Conservation (phyloP, 2,329 filamentous ascomycete species). For the Xylariaceae sp. region DNA sequence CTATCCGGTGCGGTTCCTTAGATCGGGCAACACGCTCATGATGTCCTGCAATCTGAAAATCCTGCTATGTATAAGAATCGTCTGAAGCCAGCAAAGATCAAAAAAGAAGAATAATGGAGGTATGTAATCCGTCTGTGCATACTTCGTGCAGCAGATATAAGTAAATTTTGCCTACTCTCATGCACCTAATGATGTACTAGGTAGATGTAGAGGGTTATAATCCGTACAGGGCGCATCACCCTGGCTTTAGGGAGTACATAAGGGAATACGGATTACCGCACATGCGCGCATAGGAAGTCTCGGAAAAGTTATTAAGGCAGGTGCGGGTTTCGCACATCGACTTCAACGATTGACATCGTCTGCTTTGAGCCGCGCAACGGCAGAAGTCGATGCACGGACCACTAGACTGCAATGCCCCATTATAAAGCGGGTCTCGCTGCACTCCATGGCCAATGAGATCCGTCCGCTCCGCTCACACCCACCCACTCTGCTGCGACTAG, state of each 20-base stretch:
- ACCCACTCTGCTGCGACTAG: slow-evolving; percentile 3
- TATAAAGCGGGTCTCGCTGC: slow-evolving; percentile 3
- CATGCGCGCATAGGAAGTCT: too few species aligned
- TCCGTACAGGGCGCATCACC: background rate
- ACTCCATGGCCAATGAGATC: slow-evolving; percentile 11
- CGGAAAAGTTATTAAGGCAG: background rate
- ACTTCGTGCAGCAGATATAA: background rate
- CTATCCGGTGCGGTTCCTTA: too few species aligned
- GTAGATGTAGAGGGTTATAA: background rate
- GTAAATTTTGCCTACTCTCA: background rate
- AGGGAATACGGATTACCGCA: too few species aligned
- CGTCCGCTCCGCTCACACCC: slow-evolving; percentile 18
- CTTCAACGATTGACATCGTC: slow-evolving; percentile 7
- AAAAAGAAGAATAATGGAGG: background rate
- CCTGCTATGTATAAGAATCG: too few species aligned
- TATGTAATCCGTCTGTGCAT: background rate
- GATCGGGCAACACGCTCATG: too few species aligned
- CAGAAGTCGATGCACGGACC: slow-evolving; percentile 15
- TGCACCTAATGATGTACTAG: background rate
- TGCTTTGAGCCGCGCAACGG: slow-evolving; percentile 6
- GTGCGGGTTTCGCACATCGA: background rate
- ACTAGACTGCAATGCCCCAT: background rate
- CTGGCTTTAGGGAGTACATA: background rate
- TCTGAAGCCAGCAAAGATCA: background rate
- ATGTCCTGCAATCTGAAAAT: too few species aligned